A percentile compares a stretch with the other conserved stretches of the same genome.
Evolutionary conservation across 768 basidiomycete genomes (phyloP).

Genomic region (Naganishia friedmannii): DNA sequence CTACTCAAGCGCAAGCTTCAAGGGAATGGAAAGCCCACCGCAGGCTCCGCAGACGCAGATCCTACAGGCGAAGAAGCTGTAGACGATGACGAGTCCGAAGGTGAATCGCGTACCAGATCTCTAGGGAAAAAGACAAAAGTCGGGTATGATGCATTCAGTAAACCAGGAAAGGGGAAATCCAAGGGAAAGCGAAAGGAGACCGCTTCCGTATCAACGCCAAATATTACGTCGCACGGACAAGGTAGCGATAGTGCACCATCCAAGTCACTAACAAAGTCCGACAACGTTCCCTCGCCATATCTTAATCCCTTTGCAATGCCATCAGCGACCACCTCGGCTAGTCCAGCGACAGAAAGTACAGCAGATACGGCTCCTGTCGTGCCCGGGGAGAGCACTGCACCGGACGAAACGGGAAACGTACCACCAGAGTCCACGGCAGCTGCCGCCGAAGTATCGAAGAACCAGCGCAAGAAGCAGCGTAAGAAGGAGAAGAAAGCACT

Average conservation of each 20-base stretch:
- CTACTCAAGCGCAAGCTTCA: constrained; percentile 16
- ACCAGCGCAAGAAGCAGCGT: constrained; percentile 17
- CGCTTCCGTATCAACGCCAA: background rate
- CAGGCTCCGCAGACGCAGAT: background rate
- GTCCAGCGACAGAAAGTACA: background rate
- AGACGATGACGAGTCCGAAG: constrained; percentile 49
- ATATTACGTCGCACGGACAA: background rate
- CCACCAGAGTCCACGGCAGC: background rate
- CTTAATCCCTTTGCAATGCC: constrained; percentile 21
- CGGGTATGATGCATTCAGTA: constrained; percentile 10
- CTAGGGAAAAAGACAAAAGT: constrained; percentile 6
- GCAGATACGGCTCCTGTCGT: background rate
- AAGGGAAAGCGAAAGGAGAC: constrained; percentile 9
- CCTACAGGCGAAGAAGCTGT: constrained; percentile 38
- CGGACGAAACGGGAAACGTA: background rate
- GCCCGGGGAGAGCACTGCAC: background rate
- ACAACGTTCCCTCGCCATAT: background rate
- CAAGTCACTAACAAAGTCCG: background rate
- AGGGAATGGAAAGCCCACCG: background rate
- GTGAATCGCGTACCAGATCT: constrained; percentile 59
- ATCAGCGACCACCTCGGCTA: background rate
- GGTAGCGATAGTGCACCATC: background rate
- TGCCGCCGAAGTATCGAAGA: background rate
- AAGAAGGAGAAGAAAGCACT: constrained; percentile 23
- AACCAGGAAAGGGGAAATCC: constrained; percentile 14